These are phyloP conservation scores for Pterulicium gracile DNA, from an alignment of 1,284 basidiomycete genomes.

Conservation along the genomic window DNA sequence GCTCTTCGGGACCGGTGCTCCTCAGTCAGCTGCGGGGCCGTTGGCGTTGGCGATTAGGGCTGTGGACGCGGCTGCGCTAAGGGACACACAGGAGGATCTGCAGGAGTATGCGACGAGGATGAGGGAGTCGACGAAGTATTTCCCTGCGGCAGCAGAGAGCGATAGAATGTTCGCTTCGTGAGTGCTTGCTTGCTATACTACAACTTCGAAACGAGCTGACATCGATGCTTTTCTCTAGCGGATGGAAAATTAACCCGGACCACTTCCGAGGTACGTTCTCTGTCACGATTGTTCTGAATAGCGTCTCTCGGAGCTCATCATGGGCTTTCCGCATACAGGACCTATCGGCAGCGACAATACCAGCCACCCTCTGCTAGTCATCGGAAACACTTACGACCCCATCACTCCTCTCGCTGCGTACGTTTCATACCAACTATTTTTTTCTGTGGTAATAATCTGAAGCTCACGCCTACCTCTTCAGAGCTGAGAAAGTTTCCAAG, in stretches of 20 bases:
- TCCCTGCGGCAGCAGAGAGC: not conserved
- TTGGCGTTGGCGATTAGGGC: not conserved
- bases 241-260: not conserved
- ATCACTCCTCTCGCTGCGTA: slow-evolving; percentile 1
- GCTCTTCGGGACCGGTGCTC: too few relatives aligned
- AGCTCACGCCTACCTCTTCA: not conserved
- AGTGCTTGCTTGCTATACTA: not conserved
- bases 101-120: not conserved
- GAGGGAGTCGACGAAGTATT: not conserved
- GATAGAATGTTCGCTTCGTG: not conserved
- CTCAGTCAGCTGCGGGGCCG: not conserved
- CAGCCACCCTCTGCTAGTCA: slow-evolving; percentile 1
- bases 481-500: not conserved
- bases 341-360: not conserved
- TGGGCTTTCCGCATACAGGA: not conserved
- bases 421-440: not conserved
- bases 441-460: not conserved
- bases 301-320: not conserved
- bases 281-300: not conserved
- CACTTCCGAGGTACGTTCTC: not conserved
- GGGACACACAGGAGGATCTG: not conserved
- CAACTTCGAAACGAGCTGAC: not conserved
- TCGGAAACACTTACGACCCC: not conserved
- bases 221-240: too few relatives aligned
- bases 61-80: not conserved